Base-by-base conservation (phyloP, 352 stramenopile genomes). In the Phytophthora fragariae region DNA sequence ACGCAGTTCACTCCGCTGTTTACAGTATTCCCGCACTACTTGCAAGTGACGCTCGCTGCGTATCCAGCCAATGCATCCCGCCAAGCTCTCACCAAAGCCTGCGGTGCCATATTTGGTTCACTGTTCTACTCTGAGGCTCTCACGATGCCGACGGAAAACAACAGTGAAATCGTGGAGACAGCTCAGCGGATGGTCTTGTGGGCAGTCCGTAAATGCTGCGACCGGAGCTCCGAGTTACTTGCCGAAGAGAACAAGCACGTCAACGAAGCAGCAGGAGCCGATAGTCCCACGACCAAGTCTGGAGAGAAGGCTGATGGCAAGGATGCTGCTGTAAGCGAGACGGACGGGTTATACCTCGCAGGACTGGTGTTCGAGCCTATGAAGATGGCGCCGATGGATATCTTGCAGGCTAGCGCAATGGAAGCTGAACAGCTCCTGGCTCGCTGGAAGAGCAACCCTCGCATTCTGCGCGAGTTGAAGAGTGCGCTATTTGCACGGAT, bases 281-380 rank as follows among this genome's bases (percentile, higher is more conserved):
- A 66, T 53, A 39, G 6, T 55, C 15, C 24, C 11, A 47, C 53
- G 15, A 54, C 27, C 41, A 52, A 68, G 21, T 1, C 50, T 12
- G 37, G 57, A 21, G 29, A 61, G n/a, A 62, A 66, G 9, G 2
- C 21, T n/a, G 10, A 1, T 33, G 53, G 33, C 19, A 68, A 57
- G 19, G n/a, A 72, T 15, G 39, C 24, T 44, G n/a, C 12, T 31
- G 58, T 52, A 21, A 65, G 27, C 19, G 69, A 78, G 33, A 76
- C 67, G 10, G 65, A 82, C 52, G 81, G 76, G 8, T n/a, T 92
- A 12, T 88, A 89, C 52, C 62, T 92, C 6, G 73, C 79, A 2
- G 80, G 80, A 1, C 59, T 92, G 54, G 69, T 91, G 37, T 80
- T 88, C 62, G 85, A 92, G 31, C 65, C 90, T n/a, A 70, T 86